Percentiles rank a stretch among this genome's conserved stretches.
Evolutionary conservation across 2,329 filamentous ascomycete species (phyloP).

Genomic region (Trichoderma hamatum): DNA sequence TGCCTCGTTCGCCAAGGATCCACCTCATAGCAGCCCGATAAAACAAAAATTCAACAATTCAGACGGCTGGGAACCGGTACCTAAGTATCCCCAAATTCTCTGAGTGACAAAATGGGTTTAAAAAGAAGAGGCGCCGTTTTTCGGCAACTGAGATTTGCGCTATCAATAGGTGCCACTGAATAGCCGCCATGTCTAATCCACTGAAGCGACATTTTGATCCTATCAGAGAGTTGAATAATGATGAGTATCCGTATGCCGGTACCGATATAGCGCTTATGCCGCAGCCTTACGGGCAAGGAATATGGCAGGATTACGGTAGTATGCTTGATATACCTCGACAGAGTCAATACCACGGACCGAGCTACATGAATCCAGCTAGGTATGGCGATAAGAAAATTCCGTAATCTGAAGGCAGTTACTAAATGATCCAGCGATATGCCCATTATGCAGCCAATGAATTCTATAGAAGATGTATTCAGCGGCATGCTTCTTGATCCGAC

Average conservation of each 20-base stretch:
- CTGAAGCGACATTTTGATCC: constrained; percentile 11
- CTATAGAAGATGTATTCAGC: background rate
- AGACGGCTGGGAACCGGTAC: background rate
- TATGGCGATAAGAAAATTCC: background rate
- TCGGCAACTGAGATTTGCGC: too few relatives aligned
- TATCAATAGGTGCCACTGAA: too few relatives aligned
- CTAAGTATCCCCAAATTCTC: background rate
- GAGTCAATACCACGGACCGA: constrained; percentile 8
- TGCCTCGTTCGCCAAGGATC: background rate
- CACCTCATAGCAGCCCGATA: background rate
- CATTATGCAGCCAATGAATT: background rate
- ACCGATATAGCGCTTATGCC: background rate
- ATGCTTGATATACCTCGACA: background rate
- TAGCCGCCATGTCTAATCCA: constrained; percentile 1
- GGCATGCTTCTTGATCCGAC: background rate
- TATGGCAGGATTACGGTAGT: background rate
- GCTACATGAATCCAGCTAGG: constrained; percentile 8
- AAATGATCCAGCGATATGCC: background rate
- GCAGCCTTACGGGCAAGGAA: background rate
- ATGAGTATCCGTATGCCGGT: background rate
- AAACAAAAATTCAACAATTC: too few relatives aligned
- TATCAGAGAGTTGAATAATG: background rate
- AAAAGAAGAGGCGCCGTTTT: background rate
- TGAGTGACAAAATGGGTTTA: background rate
- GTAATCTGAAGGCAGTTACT: background rate